Percentiles rank a stretch among this genome's conserved stretches.
Conservation (phyloP, 2,329 filamentous ascomycete genomes). For the Apiospora kogelbergensis region DNA sequence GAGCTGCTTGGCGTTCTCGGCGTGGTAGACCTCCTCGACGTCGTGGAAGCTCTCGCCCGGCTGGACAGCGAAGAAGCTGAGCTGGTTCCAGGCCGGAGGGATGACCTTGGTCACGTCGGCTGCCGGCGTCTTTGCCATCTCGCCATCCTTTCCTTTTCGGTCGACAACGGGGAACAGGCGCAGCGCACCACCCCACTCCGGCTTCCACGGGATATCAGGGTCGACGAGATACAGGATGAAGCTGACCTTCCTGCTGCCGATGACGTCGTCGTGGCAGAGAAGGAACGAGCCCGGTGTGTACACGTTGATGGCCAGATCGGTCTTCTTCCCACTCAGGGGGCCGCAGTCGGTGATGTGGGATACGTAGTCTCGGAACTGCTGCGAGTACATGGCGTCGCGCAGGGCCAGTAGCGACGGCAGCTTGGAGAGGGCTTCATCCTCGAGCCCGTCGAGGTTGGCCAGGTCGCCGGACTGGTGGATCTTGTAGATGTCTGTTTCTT, state of each 20-base stretch:
- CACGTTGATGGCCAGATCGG: constrained; percentile 98
- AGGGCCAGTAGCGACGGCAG: constrained; percentile 87
- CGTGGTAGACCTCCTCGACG: constrained; percentile 93
- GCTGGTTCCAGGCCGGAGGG: constrained; percentile 93
- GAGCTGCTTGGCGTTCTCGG: constrained; percentile 57
- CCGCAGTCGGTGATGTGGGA: constrained; percentile 84
- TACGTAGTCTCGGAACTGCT: constrained; percentile 84
- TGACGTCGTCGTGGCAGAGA: constrained; percentile 97
- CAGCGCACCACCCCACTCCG: constrained; percentile 89
- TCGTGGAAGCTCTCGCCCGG: constrained; percentile 99
- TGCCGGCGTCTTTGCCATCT: constrained; percentile 75
- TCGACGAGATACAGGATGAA: constrained; percentile 97
- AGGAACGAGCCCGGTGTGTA: constrained; percentile 96
- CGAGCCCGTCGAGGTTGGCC: constrained; percentile 92
- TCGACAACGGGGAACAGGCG: constrained; percentile 76
- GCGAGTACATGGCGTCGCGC: constrained; percentile 93
- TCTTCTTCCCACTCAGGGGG: constrained; percentile 86
- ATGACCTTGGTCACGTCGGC: constrained; percentile 81
- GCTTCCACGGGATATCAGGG: constrained; percentile 85
- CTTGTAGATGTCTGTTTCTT: constrained; percentile 99
- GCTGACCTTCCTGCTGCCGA: constrained; percentile 92
- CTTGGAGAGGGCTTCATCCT: constrained; percentile 79
- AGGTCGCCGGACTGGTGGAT: constrained; percentile 98
- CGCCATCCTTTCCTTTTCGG: constrained; percentile 65
- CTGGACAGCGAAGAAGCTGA: constrained; percentile 97